Percentiles rank a stretch among this genome's conserved stretches.
phyloP scores from a whole-genome alignment of 176 grass and related monocot genomes.

The Musa beccarii region DNA sequence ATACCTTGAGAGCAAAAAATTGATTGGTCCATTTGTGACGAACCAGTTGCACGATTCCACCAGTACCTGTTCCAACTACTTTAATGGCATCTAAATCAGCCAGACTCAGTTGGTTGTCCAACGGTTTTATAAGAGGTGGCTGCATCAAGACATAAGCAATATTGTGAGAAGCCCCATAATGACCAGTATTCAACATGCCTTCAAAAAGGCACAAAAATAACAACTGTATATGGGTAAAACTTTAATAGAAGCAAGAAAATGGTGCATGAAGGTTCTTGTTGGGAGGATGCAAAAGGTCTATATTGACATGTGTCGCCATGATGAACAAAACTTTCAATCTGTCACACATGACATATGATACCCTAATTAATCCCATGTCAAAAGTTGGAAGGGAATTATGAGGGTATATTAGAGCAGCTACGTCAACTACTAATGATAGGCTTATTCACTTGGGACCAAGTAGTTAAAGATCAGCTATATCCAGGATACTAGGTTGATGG shows the following conservation, averaged over 20 bases:
- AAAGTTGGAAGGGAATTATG: too few relatives aligned
- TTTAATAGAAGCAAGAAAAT: too few relatives aligned
- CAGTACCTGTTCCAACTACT: conserved; percentile 86
- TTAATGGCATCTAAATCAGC: conserved; percentile 80
- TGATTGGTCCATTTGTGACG: conserved; percentile 94
- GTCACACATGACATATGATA: too few relatives aligned
- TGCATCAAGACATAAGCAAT: conserved; percentile 26
- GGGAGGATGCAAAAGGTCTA: too few relatives aligned
- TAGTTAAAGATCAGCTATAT: not conserved
- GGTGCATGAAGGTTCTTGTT: too few relatives aligned
- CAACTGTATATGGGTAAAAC: too few relatives aligned
- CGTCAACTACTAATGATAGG: too few relatives aligned
- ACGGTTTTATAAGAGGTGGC: conserved; percentile 50
- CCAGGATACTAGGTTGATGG: not conserved
- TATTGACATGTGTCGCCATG: too few relatives aligned
- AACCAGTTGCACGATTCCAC: conserved; percentile 87
- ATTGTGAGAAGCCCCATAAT: not conserved
- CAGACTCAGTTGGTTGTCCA: conserved; percentile 66
- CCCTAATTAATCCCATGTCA: too few relatives aligned
- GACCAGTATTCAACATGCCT: not conserved
- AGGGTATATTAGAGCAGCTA: too few relatives aligned
- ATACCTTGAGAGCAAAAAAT: conserved; percentile 98
- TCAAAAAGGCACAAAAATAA: not conserved
- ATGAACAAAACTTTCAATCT: too few relatives aligned
- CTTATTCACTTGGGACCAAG: not conserved